Conservation (phyloP, 2,329 filamentous ascomycete species). For the Curvularia spicifera region DNA sequence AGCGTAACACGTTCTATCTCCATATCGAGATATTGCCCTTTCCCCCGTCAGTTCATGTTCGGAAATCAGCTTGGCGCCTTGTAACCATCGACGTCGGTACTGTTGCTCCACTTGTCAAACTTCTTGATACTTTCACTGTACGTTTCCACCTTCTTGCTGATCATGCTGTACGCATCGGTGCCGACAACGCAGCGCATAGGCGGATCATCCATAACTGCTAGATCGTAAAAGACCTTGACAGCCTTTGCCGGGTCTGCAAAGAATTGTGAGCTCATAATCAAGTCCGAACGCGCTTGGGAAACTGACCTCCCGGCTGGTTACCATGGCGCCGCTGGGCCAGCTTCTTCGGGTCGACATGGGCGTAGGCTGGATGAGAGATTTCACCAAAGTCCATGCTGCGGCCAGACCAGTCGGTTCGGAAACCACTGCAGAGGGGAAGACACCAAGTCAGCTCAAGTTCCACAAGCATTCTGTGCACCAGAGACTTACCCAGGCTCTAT, state of each 20-base stretch:
- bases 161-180: constrained; percentile 58
- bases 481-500: constrained; percentile 48
- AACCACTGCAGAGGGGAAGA: constrained; percentile 40
- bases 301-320: constrained; percentile 51
- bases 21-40: neutral
- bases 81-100: constrained; percentile 56
- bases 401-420: constrained; percentile 56
- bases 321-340: constrained; percentile 51
- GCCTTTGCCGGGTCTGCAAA: constrained; percentile 57
- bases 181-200: constrained; percentile 62
- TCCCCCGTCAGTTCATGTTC: neutral
- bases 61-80: constrained; percentile 29
- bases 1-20: neutral
- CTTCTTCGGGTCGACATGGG: constrained; percentile 56
- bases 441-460: neutral
- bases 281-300: neutral
- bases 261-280: neutral
- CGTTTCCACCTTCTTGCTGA: constrained; percentile 59
- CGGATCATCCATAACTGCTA: constrained; percentile 60
- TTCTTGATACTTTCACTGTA: constrained; percentile 58
- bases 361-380: constrained; percentile 55
- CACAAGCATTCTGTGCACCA: neutral
- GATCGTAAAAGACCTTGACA: constrained; percentile 60
- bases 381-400: constrained; percentile 56
- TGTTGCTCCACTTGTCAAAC: constrained; percentile 59